Conservation (phyloP, 495 filamentous ascomycete genomes). For the Penicillium paradoxum region DNA sequence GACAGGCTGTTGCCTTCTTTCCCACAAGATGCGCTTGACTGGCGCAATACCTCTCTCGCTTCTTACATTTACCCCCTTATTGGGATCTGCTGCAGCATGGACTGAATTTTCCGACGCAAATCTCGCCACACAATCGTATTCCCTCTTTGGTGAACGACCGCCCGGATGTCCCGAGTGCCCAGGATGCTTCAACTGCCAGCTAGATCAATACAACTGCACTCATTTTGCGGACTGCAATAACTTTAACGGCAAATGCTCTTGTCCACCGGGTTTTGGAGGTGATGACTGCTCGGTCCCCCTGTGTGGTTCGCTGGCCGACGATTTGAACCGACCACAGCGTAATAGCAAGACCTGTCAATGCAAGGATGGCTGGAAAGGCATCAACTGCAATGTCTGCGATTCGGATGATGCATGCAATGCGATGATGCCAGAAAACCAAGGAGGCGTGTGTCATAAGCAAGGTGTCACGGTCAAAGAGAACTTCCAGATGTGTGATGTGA, state of each 20-base stretch:
- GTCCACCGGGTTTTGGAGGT: constrained; percentile 86
- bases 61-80: constrained; percentile 23
- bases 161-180: constrained; percentile 55
- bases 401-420: constrained; percentile 76
- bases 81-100: constrained; percentile 23
- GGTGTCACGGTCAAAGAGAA: constrained; percentile 90
- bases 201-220: constrained; percentile 82
- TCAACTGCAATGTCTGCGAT: constrained; percentile 97
- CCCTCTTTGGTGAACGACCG: constrained; percentile 53
- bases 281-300: constrained; percentile 85
- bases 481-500: constrained; percentile 97
- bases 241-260: constrained; percentile 85
- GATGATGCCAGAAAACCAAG: constrained; percentile 72
- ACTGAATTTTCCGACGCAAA: constrained; percentile 31
- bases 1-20: constrained; percentile 11
- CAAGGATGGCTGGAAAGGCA: constrained; percentile 92
- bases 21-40: constrained; percentile 31
- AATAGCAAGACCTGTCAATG: constrained; percentile 70
- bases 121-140: constrained; percentile 36
- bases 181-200: constrained; percentile 92
- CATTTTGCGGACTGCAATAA: constrained; percentile 84
- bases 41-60: constrained; percentile 23
- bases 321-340: constrained; percentile 66
- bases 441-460: constrained; percentile 85
- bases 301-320: constrained; percentile 83